Percentiles rank a stretch among this genome's conserved stretches.
Conservation (phyloP, 2,329 filamentous ascomycete species). For the Ophiostoma ulmi region DNA sequence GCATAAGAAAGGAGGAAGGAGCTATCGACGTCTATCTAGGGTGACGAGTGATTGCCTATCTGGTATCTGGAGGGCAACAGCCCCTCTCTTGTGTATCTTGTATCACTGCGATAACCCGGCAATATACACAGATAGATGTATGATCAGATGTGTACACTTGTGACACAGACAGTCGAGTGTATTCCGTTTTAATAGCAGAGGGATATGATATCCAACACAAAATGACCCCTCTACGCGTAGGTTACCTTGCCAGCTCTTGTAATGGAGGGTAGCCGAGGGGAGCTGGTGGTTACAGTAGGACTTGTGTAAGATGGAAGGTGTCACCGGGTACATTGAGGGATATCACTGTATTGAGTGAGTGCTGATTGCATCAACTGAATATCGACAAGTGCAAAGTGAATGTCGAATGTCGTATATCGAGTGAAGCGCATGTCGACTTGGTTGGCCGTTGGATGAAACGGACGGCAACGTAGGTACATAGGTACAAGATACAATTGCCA, state of each 20-base stretch:
- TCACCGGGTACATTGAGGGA: not conserved
- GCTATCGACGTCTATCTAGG: not conserved
- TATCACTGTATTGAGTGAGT: not conserved
- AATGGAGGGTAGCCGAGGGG: conserved; percentile 7
- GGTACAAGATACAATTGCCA: not conserved
- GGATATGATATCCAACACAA: not conserved
- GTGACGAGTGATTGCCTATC: not conserved
- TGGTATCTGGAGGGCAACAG: not conserved
- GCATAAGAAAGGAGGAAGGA: not conserved
- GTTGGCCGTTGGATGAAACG: not conserved
- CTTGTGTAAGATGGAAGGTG: not conserved
- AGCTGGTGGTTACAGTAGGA: conserved; percentile 3
- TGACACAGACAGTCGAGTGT: not conserved
- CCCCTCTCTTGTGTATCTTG: conserved; percentile 3
- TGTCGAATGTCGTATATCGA: not conserved
- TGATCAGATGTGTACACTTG: not conserved
- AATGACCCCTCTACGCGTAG: not conserved
- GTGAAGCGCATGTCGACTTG: not conserved
- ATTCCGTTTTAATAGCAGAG: not conserved
- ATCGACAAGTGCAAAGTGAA: not conserved
- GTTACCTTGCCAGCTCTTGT: not conserved
- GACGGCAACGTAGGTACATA: not conserved
- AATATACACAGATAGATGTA: not conserved
- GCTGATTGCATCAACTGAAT: not conserved
- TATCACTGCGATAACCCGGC: conserved; percentile 1